phyloP scores from a whole-genome alignment of 2,329 filamentous ascomycete genomes.

The Alternaria viburni region DNA sequence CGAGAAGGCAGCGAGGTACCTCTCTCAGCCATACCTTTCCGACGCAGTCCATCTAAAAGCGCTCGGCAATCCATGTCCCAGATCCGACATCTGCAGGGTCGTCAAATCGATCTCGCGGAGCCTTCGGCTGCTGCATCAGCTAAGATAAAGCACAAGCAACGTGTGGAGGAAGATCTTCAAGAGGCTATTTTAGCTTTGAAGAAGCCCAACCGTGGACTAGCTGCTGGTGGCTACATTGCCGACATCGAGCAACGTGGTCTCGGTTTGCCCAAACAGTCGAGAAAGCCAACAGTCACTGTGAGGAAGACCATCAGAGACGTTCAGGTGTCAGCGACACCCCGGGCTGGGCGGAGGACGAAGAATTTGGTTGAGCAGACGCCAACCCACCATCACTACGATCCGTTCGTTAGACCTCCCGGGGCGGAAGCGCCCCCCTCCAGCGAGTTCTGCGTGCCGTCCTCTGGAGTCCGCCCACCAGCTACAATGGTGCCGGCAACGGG shows the following conservation, averaged over 20 bases:
- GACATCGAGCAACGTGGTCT: slow-evolving; percentile 65
- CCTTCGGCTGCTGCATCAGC: slow-evolving; percentile 60
- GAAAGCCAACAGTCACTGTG: slow-evolving; percentile 36
- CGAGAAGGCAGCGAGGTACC: slow-evolving; percentile 70
- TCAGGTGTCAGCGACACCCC: slow-evolving; percentile 54
- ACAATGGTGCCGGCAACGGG: slow-evolving; percentile 35
- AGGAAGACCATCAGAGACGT: slow-evolving; percentile 42
- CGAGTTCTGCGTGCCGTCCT: slow-evolving; percentile 50
- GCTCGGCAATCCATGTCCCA: slow-evolving; percentile 48
- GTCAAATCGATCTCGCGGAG: slow-evolving; percentile 63
- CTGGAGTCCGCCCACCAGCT: slow-evolving; percentile 41
- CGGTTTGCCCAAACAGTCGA: slow-evolving; percentile 30
- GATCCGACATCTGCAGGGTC: slow-evolving; percentile 55
- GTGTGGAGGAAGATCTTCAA: slow-evolving; percentile 72
- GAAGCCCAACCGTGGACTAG: slow-evolving; percentile 76
- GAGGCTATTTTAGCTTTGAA: slow-evolving; percentile 76
- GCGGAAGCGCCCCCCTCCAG: slow-evolving; percentile 31
- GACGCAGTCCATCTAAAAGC: slow-evolving; percentile 52
- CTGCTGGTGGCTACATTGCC: slow-evolving; percentile 70
- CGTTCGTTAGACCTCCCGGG: slow-evolving; percentile 25
- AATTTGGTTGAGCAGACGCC: slow-evolving; percentile 41
- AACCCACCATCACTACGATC: slow-evolving; percentile 32
- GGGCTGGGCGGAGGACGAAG: slow-evolving; percentile 41
- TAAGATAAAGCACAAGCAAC: slow-evolving; percentile 69
- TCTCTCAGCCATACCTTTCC: slow-evolving; percentile 57